Evolutionary conservation across 371 early-diverging fungal species (phyloP).

Genomic region (Mucor saturninus): DNA sequence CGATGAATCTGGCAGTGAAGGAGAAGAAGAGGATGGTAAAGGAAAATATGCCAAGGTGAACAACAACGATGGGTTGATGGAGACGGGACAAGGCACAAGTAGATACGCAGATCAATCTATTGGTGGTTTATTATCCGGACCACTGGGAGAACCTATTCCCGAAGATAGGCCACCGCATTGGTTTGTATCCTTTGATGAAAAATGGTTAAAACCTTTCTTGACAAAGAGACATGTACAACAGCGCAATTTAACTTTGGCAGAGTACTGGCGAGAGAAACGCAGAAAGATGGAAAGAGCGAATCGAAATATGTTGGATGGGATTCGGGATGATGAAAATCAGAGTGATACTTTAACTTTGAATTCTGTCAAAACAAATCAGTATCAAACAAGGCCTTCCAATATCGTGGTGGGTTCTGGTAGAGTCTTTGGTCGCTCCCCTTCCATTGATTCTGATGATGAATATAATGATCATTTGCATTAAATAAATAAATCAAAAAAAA

Average conservation of each 20-base stretch:
- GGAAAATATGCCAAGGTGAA: constrained; percentile 13
- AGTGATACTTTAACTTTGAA: constrained; percentile 41
- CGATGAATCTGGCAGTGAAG: constrained; percentile 58
- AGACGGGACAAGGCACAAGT: constrained; percentile 15
- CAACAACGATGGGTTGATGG: constrained; percentile 25
- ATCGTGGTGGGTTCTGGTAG: constrained; percentile 44
- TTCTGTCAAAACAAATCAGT: constrained; percentile 27
- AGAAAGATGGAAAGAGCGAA: constrained; percentile 56
- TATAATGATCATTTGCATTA: not conserved
- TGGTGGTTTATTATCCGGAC: constrained; percentile 49
- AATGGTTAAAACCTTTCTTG: constrained; percentile 81
- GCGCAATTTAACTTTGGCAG: constrained; percentile 50
- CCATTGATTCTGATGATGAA: constrained; percentile 22
- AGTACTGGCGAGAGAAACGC: constrained; percentile 54
- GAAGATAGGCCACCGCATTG: constrained; percentile 71
- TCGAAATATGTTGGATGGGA: constrained; percentile 48
- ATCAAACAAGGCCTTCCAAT: constrained; percentile 12
- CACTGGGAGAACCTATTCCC: constrained; percentile 58
- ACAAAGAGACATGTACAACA: constrained; percentile 53
- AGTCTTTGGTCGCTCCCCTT: constrained; percentile 52
- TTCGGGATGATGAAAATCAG: constrained; percentile 33
- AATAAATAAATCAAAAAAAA: not conserved
- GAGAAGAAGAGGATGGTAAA: constrained; percentile 54
- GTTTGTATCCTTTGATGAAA: constrained; percentile 85
- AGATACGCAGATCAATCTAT: constrained; percentile 45